These are phyloP conservation scores for Neurospora terricola DNA, from an alignment of 495 filamentous ascomycete genomes.

Conservation along the genomic window DNA sequence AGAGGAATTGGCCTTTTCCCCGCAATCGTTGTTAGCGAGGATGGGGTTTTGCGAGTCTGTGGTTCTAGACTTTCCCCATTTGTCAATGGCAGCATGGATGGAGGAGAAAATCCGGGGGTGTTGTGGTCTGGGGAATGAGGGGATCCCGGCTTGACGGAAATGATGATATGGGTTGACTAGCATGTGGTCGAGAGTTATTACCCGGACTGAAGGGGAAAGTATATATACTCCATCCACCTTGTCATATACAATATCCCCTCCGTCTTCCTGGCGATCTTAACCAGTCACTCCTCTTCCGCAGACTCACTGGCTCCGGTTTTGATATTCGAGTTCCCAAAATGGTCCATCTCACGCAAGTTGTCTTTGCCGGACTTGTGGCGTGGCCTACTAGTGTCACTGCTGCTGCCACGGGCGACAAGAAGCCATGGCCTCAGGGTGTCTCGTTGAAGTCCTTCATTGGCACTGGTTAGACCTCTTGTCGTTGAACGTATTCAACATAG, in stretches of 20 bases:
- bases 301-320: too few relatives aligned
- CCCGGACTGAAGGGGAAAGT: not conserved
- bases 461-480: constrained; percentile 8
- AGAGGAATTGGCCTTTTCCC: too few relatives aligned
- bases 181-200: too few relatives aligned
- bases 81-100: too few relatives aligned
- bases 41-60: too few relatives aligned
- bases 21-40: too few relatives aligned
- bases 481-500: not conserved
- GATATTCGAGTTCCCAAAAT: not conserved
- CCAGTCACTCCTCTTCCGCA: not conserved
- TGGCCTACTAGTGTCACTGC: not conserved
- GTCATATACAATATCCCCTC: not conserved
- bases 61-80: too few relatives aligned
- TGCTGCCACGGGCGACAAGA: not conserved
- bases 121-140: too few relatives aligned
- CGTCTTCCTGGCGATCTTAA: not conserved
- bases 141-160: too few relatives aligned
- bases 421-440: constrained; percentile 4
- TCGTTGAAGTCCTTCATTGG: constrained; percentile 42
- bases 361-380: not conserved
- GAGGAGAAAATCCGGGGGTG: too few relatives aligned
- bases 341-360: not conserved
- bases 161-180: too few relatives aligned
- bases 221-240: not conserved